Evolutionary conservation across 2,329 filamentous ascomycete genomes (phyloP).

Genomic region (Aspergillus texensis): DNA sequence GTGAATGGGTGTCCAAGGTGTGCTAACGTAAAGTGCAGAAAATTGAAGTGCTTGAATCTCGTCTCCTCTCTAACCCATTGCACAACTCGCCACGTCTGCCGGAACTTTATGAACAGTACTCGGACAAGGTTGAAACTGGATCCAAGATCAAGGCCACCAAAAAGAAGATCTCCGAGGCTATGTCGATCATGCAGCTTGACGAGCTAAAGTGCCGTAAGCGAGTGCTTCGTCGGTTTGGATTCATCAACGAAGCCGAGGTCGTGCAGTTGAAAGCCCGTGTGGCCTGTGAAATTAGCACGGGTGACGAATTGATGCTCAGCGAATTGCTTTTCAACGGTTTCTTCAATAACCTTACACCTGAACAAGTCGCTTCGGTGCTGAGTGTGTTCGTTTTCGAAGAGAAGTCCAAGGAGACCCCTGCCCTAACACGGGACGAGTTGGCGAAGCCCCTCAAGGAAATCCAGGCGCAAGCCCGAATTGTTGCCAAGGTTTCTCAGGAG

Average conservation of each 20-base stretch:
- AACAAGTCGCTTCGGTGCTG: constrained; percentile 81
- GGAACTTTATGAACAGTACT: constrained; percentile 85
- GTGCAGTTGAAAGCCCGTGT: constrained; percentile 97
- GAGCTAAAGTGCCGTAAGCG: constrained; percentile 96
- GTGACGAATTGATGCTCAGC: constrained; percentile 89
- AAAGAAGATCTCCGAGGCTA: constrained; percentile 80
- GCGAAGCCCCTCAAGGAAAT: constrained; percentile 85
- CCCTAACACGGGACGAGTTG: constrained; percentile 75
- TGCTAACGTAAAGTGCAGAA: constrained; percentile 59
- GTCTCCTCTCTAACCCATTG: constrained; percentile 82
- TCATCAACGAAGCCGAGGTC: constrained; percentile 94
- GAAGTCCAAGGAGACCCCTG: constrained; percentile 74
- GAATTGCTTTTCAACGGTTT: constrained; percentile 96
- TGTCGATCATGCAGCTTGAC: constrained; percentile 89
- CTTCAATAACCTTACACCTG: constrained; percentile 92
- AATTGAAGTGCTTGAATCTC: constrained; percentile 94
- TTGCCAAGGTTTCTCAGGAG: constrained; percentile 93
- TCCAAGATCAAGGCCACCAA: constrained; percentile 86
- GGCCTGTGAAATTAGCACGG: constrained; percentile 95
- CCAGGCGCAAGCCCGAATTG: constrained; percentile 79
- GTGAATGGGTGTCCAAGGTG: background rate
- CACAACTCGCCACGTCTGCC: constrained; percentile 86
- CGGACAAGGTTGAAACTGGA: constrained; percentile 72
- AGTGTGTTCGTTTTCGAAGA: constrained; percentile 98
- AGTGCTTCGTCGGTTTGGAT: constrained; percentile 88